A percentile compares a stretch with the other conserved stretches of the same genome.
These are phyloP conservation scores for Mycogone perniciosa DNA, from an alignment of 2,329 filamentous ascomycete species.

Conservation along the genomic window DNA sequence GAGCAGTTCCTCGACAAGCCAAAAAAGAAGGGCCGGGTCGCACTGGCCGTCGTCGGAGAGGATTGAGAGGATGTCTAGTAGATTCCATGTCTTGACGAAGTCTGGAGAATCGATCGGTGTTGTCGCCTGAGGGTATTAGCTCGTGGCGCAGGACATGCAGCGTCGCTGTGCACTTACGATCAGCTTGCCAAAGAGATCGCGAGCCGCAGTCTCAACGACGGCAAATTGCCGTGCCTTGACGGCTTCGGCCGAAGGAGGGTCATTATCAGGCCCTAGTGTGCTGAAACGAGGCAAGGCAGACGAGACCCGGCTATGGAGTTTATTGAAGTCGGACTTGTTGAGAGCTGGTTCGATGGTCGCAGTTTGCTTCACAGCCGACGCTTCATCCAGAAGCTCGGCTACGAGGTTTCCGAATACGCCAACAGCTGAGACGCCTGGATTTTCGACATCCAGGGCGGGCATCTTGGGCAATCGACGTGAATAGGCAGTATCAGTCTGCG, in stretches of 20 bases:
- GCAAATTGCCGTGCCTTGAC: conserved; percentile 51
- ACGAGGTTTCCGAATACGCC: conserved; percentile 49
- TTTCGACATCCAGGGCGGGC: conserved; percentile 41
- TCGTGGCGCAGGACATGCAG: conserved; percentile 15
- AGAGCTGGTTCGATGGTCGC: conserved; percentile 67
- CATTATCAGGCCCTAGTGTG: conserved; percentile 23
- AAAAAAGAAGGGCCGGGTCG: conserved; percentile 77
- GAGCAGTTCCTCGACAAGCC: conserved; percentile 87
- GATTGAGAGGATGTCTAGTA: conserved; percentile 85
- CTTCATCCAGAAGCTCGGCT: conserved; percentile 51
- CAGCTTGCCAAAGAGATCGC: conserved; percentile 71
- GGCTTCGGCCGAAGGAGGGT: conserved; percentile 34
- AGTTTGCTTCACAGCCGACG: conserved; percentile 51
- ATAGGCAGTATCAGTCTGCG: not conserved
- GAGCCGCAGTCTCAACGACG: conserved; percentile 76
- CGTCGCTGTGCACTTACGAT: conserved; percentile 51
- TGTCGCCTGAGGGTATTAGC: conserved; percentile 52
- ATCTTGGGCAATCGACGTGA: conserved; percentile 31
- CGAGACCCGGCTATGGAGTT: conserved; percentile 40
- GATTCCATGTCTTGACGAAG: conserved; percentile 85
- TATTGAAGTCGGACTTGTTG: conserved; percentile 58
- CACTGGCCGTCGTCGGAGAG: conserved; percentile 74
- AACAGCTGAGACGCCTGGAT: conserved; percentile 47
- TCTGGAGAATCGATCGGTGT: conserved; percentile 69
- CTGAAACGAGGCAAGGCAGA: conserved; percentile 22